Percentiles rank a stretch among this genome's conserved stretches.
Evolutionary conservation across 768 basidiomycete genomes (phyloP).

Genomic region (Xerocomellus chrysenteron): DNA sequence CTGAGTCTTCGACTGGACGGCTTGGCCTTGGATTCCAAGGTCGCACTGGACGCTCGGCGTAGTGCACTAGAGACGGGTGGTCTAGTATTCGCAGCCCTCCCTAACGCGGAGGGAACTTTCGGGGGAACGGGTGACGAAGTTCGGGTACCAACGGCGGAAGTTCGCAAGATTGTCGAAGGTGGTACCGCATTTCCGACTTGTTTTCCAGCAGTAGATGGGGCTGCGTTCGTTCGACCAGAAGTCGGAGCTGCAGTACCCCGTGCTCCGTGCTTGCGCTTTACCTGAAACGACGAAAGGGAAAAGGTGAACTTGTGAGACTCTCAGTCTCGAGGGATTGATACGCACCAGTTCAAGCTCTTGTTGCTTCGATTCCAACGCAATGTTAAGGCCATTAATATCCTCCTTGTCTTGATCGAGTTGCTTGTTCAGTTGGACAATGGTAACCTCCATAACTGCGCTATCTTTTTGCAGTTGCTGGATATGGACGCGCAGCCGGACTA

Average conservation of each 20-base stretch:
- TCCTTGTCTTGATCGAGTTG: slow-evolving; percentile 67
- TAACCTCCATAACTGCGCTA: slow-evolving; percentile 83
- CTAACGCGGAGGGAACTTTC: slow-evolving; percentile 34
- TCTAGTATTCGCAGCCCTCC: slow-evolving; percentile 16
- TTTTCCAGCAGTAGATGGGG: slow-evolving; percentile 23
- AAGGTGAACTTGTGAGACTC: not conserved
- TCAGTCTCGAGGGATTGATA: slow-evolving; percentile 11
- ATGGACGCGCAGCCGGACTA: slow-evolving; percentile 58
- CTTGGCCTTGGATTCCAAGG: slow-evolving; percentile 36
- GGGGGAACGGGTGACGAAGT: slow-evolving; percentile 40
- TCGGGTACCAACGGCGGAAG: slow-evolving; percentile 29
- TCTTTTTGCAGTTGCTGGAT: slow-evolving; percentile 74
- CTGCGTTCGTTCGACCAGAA: slow-evolving; percentile 50
- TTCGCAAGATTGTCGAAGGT: slow-evolving; percentile 35
- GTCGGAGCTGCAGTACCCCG: slow-evolving; percentile 57
- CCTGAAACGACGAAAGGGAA: slow-evolving; percentile 34
- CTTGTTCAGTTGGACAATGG: slow-evolving; percentile 70
- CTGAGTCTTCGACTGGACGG: slow-evolving; percentile 33
- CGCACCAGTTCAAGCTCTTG: slow-evolving; percentile 88
- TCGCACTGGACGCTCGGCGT: slow-evolving; percentile 33
- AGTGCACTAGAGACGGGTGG: slow-evolving; percentile 13
- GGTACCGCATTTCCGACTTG: slow-evolving; percentile 53
- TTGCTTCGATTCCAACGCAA: slow-evolving; percentile 91
- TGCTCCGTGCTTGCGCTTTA: slow-evolving; percentile 62
- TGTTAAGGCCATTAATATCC: slow-evolving; percentile 81